Base-by-base conservation (phyloP, 2,329 filamentous ascomycete genomes). In the Ophiostoma novo-ulmi region DNA sequence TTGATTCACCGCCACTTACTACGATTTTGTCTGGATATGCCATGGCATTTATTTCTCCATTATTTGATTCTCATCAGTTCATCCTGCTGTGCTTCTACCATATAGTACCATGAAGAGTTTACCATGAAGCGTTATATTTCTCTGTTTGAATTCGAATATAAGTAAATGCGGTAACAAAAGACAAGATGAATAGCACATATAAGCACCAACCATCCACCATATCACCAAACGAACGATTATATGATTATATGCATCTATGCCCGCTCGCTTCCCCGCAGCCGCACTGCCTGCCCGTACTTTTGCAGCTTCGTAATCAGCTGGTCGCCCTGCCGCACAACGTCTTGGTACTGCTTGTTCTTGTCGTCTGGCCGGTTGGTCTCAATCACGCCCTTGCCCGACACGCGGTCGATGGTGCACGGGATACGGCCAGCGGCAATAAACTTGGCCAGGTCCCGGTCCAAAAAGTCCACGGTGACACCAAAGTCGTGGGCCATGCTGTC, bases 291-390 rank as follows among this genome's bases (percentile, higher is more conserved):
- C 64, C 95, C 95, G 80, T 99, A 99, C 85, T 99, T 99, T 83
- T 99, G 95, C 76, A 99, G 85, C 86, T 99, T 99, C 71, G 95
- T 99, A 79, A 99, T 98, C 74, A 99, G 86, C 81, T 97, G 92
- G 80, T 99, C 95, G 41, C 95, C 95, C 80, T 98, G 95, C 83
- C 95, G 95, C 73, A 99, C 93, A 52, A 98, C 93, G 77, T 99
- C 95, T 76, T 94, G 91, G 82, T 99, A 99, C 83, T 99, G 95
- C 87, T 97, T 97, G 86, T 98, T 98, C 89, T 99, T 99, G 83
- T 97, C 94, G 79, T 98, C 95, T 10, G 94, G 94, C 70, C 95
- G 88, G 83, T 97, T 97, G 64, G 95, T 99, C 86, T 98, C 95
- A 77, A 99, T 98, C 76, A 98, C 91, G 69, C 94, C 94, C 80